Evolutionary conservation across 1,139 yeast species (phyloP).

Genomic region (Blastobotrys petasosporus): DNA sequence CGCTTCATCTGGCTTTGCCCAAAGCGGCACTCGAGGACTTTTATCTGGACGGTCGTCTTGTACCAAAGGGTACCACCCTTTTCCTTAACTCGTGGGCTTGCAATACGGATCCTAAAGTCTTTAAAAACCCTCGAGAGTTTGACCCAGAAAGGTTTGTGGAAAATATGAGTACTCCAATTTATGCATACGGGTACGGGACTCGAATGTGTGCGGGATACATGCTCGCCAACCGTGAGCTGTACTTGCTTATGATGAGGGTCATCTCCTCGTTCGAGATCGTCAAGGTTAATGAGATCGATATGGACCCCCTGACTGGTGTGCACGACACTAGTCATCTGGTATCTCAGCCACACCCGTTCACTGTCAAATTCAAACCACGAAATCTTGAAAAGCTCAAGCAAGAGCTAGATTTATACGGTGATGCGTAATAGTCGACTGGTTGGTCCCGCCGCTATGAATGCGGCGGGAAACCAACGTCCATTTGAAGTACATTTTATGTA

Average conservation of each 20-base stretch:
- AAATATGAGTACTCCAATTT: constrained; percentile 37
- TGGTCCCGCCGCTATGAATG: too few relatives aligned
- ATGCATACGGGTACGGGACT: constrained; percentile 64
- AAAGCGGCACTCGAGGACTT: constrained; percentile 50
- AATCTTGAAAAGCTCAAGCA: constrained; percentile 11
- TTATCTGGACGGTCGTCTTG: constrained; percentile 34
- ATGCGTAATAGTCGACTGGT: too few relatives aligned
- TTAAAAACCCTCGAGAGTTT: constrained; percentile 44
- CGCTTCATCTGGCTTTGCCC: constrained; percentile 62
- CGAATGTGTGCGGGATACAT: constrained; percentile 62
- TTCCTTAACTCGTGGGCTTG: constrained; percentile 67
- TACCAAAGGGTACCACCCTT: constrained; percentile 51
- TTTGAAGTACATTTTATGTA: too few relatives aligned
- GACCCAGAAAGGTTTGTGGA: constrained; percentile 54
- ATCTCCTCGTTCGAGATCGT: constrained; percentile 37
- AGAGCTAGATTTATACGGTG: constrained; percentile 4
- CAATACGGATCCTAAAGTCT: constrained; percentile 52
- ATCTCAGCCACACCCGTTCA: constrained; percentile 20
- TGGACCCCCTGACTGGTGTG: constrained; percentile 21
- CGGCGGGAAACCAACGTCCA: too few relatives aligned
- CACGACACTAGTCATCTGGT: constrained; percentile 22
- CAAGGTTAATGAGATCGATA: constrained; percentile 17
- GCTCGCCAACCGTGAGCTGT: constrained; percentile 57
- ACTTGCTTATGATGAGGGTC: constrained; percentile 39
- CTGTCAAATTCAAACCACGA: constrained; percentile 21